phyloP scores from a whole-genome alignment of 1,284 basidiomycete genomes.

The Trametes versicolor region DNA sequence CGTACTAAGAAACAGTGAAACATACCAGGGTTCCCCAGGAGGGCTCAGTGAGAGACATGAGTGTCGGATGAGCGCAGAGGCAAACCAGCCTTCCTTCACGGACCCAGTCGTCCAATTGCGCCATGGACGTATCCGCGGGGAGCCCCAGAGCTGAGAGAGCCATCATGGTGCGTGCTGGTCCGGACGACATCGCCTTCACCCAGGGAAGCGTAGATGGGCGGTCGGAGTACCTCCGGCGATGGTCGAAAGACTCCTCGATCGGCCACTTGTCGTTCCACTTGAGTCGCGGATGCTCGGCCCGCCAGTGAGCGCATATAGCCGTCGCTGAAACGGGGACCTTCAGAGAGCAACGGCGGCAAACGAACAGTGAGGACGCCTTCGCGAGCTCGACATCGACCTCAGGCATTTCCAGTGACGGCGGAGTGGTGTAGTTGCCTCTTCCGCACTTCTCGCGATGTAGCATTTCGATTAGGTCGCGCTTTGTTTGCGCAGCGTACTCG shows the following conservation, averaged over 20 bases:
- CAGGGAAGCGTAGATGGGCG: too few species aligned
- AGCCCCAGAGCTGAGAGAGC: conserved; percentile 6
- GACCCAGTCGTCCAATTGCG: conserved; percentile 2
- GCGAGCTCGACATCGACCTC: conserved; percentile 7
- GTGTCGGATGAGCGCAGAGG: too few species aligned
- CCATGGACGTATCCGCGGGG: conserved; percentile 5
- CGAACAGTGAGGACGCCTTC: conserved; percentile 9
- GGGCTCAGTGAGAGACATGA: too few species aligned
- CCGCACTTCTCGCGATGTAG: background rate
- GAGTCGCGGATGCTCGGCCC: conserved; percentile 5
- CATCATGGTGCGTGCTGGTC: background rate
- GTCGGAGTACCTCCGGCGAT: too few species aligned
- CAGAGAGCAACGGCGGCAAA: conserved; percentile 1
- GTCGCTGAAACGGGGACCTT: background rate
- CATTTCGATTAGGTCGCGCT: conserved; percentile 12
- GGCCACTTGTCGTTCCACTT: conserved; percentile 19
- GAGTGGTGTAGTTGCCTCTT: too few species aligned
- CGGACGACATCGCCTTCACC: background rate
- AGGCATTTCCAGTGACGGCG: background rate
- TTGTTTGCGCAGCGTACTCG: background rate
- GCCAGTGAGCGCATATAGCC: conserved; percentile 14
- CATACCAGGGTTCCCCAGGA: too few species aligned
- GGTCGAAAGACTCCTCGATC: background rate
- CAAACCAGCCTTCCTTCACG: background rate
- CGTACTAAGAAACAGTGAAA: too few species aligned